Evolutionary conservation across 352 stramenopile species (phyloP), one percentile per base, ranked within the genome.

Genomic region (Elongisporangium prolatum): DNA sequence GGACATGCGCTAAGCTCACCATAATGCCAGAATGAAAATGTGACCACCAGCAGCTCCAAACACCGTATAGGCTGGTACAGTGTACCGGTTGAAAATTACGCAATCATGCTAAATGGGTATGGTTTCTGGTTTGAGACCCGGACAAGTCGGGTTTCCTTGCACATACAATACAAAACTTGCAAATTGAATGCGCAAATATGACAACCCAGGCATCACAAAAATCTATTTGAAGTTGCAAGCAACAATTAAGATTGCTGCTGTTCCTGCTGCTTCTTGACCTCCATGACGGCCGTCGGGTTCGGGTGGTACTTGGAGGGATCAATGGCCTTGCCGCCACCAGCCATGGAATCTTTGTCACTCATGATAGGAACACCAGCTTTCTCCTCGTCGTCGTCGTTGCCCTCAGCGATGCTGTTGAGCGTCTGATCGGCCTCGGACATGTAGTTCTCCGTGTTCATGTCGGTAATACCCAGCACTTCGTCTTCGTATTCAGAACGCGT

Each of bases 401-500:
- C 52, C 57, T 81, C 72, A 1, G 63, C 64, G 52, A 83, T 80
- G 59, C 54, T 69, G 20, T 48, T 55, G 48, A 74, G 56, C 22
- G 59, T 50, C 17, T 58, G 44, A 9, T 50, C 34, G 6, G 22
- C 18, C 9, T 84, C 77, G 17, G 18, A 37, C 50, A 65, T 76
- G 61, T 87, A 87, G 55, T 94, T 88, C 50, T 97, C 88, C 38
- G 91, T 95, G 38, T 90, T 88, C 72, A 98, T 98, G 70, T 98
- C 93, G 69, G 87, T 78, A 50, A 98, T 77, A 37, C 94, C 96
- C 47, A 98, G 71, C 53, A 80, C 66, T 60, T 98, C 91, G 68
- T 98, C 89, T 63, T 98, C 90, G 53, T 97, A 91, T 28, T 87
- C 71, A 14, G 80, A 89, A 20, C 96, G 84, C 52, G 74, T 75